Evolutionary conservation across 192 early-diverging fungal genomes (phyloP).

Genomic region (Backusella circina): DNA sequence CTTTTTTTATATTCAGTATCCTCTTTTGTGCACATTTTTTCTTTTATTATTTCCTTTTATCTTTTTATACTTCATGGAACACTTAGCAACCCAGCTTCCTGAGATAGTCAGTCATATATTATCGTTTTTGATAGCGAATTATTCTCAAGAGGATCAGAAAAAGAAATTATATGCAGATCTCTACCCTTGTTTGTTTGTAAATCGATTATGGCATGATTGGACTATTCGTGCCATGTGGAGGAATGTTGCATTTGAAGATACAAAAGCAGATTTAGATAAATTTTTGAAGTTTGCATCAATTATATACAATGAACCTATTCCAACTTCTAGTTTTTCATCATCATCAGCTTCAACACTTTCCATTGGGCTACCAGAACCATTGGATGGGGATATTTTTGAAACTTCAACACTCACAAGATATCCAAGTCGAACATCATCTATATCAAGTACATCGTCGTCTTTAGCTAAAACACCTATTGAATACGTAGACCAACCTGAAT

Average conservation of each 20-base stretch:
- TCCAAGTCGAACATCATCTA: neutral
- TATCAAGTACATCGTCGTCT: neutral
- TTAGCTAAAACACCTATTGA: neutral
- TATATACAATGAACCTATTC: neutral
- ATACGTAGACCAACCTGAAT: neutral
- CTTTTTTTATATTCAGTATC: neutral
- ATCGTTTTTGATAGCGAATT: neutral
- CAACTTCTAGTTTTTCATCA: neutral
- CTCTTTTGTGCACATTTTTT: neutral
- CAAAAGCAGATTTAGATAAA: slow-evolving; percentile 3
- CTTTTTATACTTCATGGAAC: neutral
- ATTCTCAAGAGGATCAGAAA: neutral
- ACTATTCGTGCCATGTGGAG: slow-evolving; percentile 27
- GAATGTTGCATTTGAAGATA: slow-evolving; percentile 30
- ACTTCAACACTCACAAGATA: neutral
- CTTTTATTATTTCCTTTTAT: neutral
- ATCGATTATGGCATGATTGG: slow-evolving; percentile 31
- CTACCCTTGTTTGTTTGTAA: slow-evolving; percentile 25
- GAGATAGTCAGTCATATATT: slow-evolving; percentile 11
- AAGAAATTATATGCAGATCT: slow-evolving; percentile 2
- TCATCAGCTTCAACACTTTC: neutral
- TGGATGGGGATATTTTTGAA: neutral
- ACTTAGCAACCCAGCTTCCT: neutral
- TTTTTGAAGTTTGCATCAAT: slow-evolving; percentile 16
- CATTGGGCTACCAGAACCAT: neutral